Base-by-base conservation (phyloP, 257 asterid species). In the Scutellaria galericulata region DNA sequence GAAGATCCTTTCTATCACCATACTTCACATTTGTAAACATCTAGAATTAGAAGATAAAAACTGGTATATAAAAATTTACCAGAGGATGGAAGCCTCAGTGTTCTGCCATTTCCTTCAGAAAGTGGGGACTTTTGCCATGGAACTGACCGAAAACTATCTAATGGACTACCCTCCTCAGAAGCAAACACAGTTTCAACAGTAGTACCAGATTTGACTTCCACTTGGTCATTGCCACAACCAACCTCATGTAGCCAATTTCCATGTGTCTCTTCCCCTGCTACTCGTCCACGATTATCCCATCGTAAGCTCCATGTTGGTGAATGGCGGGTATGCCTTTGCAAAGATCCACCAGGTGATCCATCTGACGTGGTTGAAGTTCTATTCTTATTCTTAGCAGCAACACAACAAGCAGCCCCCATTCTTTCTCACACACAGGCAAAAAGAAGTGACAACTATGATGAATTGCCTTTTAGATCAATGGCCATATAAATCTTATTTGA, bases 371-470 rank as follows among this genome's bases (percentile, higher is more conserved):
- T 31, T 31, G 37, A 31, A 31, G 37, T 81, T 80, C 87, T 79
- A 81, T 89, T 81, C 88, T 84, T 79, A 81, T 89, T 81, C 88
- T 84, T 90, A 53, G 96, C 90, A 78, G 97, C 98, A 66, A 95
- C 94, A 81, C 99, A 95, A 80, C 99, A 95, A 58, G 90, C 99
- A 72, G 99, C 91, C 31, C 99, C 99, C 99, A 95, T 95, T 70
- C 73, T 85, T 70, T 71, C 77, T 89, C 83, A 78, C 82, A 71
- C 60, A 27, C 65, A 71, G 68, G 69, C 62, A 52, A 45, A 24
- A 66, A 52, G 56, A 76, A 42, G 57, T 24, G 48, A 79, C 46
- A 46, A 18, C 15, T 73, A 50, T 9, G 39, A 51, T 14, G 40
- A 64, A 46, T 44, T 68, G 72, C 47, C 64, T 71, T 68, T 77